phyloP scores from a whole-genome alignment of 768 basidiomycete species.

The Chalciporus piperatus region DNA sequence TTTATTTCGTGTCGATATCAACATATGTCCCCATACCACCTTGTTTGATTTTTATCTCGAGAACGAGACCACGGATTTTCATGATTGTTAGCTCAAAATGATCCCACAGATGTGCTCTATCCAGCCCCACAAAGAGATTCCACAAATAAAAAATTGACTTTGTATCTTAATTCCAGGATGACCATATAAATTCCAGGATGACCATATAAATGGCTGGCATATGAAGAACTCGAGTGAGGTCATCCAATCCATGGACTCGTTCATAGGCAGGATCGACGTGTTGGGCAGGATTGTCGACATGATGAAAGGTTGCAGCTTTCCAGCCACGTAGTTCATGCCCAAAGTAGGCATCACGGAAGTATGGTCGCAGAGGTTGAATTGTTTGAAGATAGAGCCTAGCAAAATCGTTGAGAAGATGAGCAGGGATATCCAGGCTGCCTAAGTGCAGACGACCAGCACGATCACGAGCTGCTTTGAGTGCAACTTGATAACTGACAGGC shows the following conservation, averaged over 20 bases:
- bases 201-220: background rate
- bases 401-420: background rate
- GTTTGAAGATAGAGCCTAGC: background rate
- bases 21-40: too few relatives aligned
- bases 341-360: constrained; percentile 5
- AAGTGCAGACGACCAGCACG: background rate
- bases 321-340: constrained; percentile 4
- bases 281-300: background rate
- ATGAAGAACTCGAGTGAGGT: background rate
- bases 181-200: too few relatives aligned
- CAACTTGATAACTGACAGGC: background rate
- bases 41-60: too few relatives aligned
- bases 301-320: constrained; percentile 3
- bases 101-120: too few relatives aligned
- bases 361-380: background rate
- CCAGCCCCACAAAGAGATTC: too few relatives aligned
- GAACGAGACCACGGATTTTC: too few relatives aligned
- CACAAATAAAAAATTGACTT: too few relatives aligned
- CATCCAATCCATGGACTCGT: background rate
- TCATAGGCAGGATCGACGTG: background rate
- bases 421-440: background rate
- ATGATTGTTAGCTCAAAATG: too few relatives aligned
- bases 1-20: too few relatives aligned
- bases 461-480: background rate
- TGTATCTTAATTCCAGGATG: too few relatives aligned